phyloP scores from a whole-genome alignment of 495 filamentous ascomycete species.

The Xylaria flabelliformis region DNA sequence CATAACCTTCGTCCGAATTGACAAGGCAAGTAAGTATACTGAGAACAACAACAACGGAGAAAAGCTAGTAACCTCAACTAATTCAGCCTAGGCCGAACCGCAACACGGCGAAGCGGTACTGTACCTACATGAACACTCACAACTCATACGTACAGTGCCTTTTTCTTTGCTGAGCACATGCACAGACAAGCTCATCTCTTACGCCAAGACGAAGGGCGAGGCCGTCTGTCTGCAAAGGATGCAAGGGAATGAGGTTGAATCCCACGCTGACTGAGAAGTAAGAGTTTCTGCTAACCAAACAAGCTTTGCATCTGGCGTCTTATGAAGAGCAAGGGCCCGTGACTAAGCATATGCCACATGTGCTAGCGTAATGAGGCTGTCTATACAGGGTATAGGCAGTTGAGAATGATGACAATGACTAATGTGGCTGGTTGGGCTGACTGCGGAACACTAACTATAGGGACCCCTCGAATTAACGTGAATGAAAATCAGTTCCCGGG shows the following conservation, averaged over 20 bases:
- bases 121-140: not conserved
- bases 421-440: not conserved
- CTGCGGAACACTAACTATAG: not conserved
- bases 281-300: not conserved
- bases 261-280: not conserved
- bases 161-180: not conserved
- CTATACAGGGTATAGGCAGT: not conserved
- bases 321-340: not conserved
- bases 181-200: not conserved
- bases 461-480: not conserved
- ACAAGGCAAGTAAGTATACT: not conserved
- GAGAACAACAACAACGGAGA: not conserved
- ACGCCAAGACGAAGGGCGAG: not conserved
- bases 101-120: not conserved
- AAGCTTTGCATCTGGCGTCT: not conserved
- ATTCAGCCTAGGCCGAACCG: not conserved
- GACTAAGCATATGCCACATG: not conserved
- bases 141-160: not conserved
- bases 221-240: not conserved
- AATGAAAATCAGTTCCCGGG: not conserved
- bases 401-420: constrained; percentile 2
- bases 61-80: not conserved
- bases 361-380: not conserved
- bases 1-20: not conserved
- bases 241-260: not conserved